These are phyloP conservation scores for Blakeslea trispora DNA, from an alignment of 371 early-diverging fungal species.

Conservation along the genomic window DNA sequence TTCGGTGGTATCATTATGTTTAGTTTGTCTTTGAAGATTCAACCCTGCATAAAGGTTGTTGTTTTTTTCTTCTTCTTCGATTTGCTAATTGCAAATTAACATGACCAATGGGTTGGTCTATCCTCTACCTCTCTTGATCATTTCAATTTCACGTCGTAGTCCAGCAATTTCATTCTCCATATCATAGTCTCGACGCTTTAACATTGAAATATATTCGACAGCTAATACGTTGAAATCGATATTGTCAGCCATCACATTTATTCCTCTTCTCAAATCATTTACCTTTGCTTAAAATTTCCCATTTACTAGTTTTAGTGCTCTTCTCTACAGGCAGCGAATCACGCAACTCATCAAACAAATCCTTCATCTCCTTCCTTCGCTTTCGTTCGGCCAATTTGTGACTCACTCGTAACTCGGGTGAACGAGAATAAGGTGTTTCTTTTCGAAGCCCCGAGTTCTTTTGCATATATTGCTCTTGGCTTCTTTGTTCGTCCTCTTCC, in stretches of 20 bases:
- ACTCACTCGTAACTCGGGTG: conserved; percentile 67
- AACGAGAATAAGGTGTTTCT: conserved; percentile 69
- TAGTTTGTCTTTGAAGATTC: too few species aligned
- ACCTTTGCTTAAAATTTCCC: conserved; percentile 86
- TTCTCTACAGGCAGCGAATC: conserved; percentile 75
- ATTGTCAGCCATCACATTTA: neutral
- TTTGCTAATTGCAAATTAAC: too few species aligned
- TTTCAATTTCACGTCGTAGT: conserved; percentile 40
- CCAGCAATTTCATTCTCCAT: conserved; percentile 49
- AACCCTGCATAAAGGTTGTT: neutral
- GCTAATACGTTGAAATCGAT: conserved; percentile 28
- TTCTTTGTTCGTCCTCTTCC: conserved; percentile 3
- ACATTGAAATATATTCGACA: conserved; percentile 50
- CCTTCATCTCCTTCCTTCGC: conserved; percentile 85
- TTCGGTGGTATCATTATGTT: too few species aligned
- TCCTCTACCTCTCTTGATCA: conserved; percentile 39
- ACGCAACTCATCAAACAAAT: conserved; percentile 82
- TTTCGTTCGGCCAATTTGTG: conserved; percentile 88
- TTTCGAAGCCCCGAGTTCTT: conserved; percentile 6
- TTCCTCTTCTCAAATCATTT: neutral
- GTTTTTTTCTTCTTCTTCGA: neutral
- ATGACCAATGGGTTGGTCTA: too few species aligned
- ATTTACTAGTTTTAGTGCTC: conserved; percentile 79
- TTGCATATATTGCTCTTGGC: conserved; percentile 1
- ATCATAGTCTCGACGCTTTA: conserved; percentile 56